Base-by-base conservation (phyloP, 2,329 filamentous ascomycete genomes). In the Neonectria faginata region DNA sequence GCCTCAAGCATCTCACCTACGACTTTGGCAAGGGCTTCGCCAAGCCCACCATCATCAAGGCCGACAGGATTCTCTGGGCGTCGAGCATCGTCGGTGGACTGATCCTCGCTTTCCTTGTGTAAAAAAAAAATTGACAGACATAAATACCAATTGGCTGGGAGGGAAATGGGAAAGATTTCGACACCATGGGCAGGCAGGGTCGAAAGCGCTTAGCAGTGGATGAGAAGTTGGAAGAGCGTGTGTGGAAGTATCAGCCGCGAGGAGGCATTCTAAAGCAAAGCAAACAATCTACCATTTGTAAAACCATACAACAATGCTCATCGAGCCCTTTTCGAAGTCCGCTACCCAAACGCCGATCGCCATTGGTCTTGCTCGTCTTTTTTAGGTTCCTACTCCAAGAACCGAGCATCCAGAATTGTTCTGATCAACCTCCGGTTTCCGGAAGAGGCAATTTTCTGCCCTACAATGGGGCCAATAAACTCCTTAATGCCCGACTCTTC, bases 381-480 rank as follows among this genome's bases (percentile, higher is more conserved):
- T 12, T 27, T 18, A 61, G 36, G 5, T 53, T 22, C 64, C 58
- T 74, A 86, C 58, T 85, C 84, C 70, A 88, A 81, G 66, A 82
- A 81, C 53, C 83, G 81, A n/a, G 86, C 86, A 66, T 88, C 86
- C 54, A 89, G 75, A 12, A 89, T 80, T 3, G 82, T 81, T 70
- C 79, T 79, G 62, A 86, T 84, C 48, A 89, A 74, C 41, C 77
- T 75, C 44, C 81, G 79, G 66, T 86, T 84, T 3, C 79, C 81
- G 9, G 85, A 72, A 27, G 77, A 74, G 0, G 80, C 78, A 67
- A 89, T 79, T 48, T 81, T 81, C 42, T 79, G 77, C n/a, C 84
- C 86, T 3, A 89, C 78, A 45, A 84, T 84, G 6, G 85, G 81
- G 0, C 87, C 87, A 7, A 89, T 73, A 57, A 88, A 88, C 2